Base-by-base conservation (phyloP, 108 stramenopile species). In the Cyclotella choctawhatcheeana region DNA sequence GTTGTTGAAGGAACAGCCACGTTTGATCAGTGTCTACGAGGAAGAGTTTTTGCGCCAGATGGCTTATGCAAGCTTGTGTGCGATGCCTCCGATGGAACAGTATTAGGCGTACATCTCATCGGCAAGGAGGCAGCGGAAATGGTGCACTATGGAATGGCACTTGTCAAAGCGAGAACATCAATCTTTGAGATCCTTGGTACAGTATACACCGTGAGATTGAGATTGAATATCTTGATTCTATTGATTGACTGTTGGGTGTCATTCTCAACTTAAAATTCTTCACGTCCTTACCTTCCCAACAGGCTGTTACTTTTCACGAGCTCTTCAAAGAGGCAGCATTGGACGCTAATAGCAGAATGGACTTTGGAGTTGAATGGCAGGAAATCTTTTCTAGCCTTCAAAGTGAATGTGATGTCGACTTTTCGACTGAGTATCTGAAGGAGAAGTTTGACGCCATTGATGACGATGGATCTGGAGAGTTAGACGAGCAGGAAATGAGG, bases 131-230 rank as follows among this genome's bases (percentile, higher is more conserved):
- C 73, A 13, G 64, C 65, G 12, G 73, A 73, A 14, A 48, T 73
- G 65, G 65, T 73, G 2, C 73, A 73, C 34, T 73, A 73, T 44
- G 73, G 73, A 1, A 73, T 73, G 73, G 59, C 64, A 16, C 61
- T 73, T 37, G 73, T 73, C 50, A 66, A 55, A 32, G 40, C 44
- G 18, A 32, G 24, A 20, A 47, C 43, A 14, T 29, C 65, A 18
- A 73, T 73, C 25, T 45, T 52, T 12, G 64, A 66, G 5, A 55
- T 73, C 12, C 60, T 60, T 7, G 25, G 45, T 29, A 67, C 59
- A 3, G 50, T 67, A n/a, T 73, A 64, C 31, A 52, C 73, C n/a
- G n/a, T n/a, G n/a, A n/a, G n/a, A n/a, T n/a, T n/a, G n/a, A n/a
- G n/a, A n/a, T n/a, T n/a, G n/a, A n/a, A n/a, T n/a, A n/a, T n/a